phyloP scores from a whole-genome alignment of 2,329 filamentous ascomycete species.

The Lecanosticta acicola region DNA sequence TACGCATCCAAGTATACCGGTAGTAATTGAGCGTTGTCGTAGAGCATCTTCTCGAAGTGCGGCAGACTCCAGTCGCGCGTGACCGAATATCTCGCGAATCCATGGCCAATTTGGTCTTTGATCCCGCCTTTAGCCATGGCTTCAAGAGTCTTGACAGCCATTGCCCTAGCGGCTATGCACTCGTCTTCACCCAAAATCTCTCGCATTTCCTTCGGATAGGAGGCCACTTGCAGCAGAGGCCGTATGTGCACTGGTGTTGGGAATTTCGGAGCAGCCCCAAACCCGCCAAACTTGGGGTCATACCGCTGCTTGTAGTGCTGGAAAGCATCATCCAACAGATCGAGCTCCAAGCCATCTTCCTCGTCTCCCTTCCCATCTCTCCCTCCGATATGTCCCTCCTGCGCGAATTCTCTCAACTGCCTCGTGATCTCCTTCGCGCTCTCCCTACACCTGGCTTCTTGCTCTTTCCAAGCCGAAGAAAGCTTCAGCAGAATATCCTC shows the following conservation, averaged over 20 bases:
- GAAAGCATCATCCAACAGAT: constrained; percentile 85
- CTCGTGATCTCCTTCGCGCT: constrained; percentile 77
- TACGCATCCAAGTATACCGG: constrained; percentile 83
- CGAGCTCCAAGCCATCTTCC: constrained; percentile 74
- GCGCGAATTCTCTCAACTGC: constrained; percentile 79
- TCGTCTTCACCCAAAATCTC: constrained; percentile 86
- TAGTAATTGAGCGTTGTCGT: constrained; percentile 83
- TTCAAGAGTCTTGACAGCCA: constrained; percentile 74
- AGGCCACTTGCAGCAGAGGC: constrained; percentile 70
- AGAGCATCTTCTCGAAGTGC: constrained; percentile 96
- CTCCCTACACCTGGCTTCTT: constrained; percentile 74
- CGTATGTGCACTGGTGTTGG: constrained; percentile 78
- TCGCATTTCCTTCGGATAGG: constrained; percentile 65
- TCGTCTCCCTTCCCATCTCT: constrained; percentile 26
- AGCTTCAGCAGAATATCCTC: constrained; percentile 78
- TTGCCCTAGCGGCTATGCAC: constrained; percentile 65
- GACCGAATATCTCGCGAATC: constrained; percentile 79
- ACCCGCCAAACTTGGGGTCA: constrained; percentile 73
- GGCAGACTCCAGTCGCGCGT: constrained; percentile 90
- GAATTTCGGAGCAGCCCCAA: constrained; percentile 74
- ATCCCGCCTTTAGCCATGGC: constrained; percentile 69
- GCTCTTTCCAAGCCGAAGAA: constrained; percentile 66
- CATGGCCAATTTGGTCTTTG: constrained; percentile 70
- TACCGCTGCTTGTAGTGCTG: constrained; percentile 74
- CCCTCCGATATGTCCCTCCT: constrained; percentile 66